Percentiles rank a stretch among this genome's conserved stretches.
These are phyloP conservation scores for Amyloporia xantha DNA, from an alignment of 768 basidiomycete genomes.

Conservation along the genomic window DNA sequence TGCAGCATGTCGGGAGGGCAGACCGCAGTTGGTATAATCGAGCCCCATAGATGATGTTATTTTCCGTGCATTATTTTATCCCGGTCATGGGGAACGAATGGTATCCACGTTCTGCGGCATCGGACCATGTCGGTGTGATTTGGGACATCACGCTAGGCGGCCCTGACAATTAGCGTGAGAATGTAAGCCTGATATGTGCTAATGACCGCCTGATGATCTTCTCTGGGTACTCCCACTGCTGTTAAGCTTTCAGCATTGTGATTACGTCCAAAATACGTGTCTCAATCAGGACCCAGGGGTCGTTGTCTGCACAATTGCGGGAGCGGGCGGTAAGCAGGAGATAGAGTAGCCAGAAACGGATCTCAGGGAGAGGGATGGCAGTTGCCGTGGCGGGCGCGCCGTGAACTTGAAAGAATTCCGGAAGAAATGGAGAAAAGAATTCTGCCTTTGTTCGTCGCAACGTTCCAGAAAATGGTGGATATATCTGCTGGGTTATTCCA, in stretches of 20 bases:
- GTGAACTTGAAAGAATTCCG: background rate
- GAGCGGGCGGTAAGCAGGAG: background rate
- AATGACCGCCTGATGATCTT: conserved; percentile 4
- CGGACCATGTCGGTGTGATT: conserved; percentile 7
- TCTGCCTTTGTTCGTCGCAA: conserved; percentile 3
- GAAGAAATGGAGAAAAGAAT: conserved; percentile 1
- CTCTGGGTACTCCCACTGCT: background rate
- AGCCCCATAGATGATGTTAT: background rate
- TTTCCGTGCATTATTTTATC: background rate
- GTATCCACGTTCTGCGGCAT: background rate
- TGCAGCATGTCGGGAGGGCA: too few relatives aligned
- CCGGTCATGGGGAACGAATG: background rate
- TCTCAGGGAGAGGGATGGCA: background rate
- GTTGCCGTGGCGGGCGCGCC: background rate
- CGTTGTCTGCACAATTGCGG: background rate
- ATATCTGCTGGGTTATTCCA: conserved; percentile 4
- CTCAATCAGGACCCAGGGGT: background rate
- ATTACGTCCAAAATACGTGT: conserved; percentile 1
- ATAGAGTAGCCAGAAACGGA: background rate
- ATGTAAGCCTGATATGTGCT: background rate
- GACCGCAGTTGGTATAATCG: too few relatives aligned
- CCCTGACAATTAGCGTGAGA: conserved; percentile 8
- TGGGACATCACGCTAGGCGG: conserved; percentile 3
- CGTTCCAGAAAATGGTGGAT: conserved; percentile 13
- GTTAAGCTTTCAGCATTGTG: background rate